Conservation (phyloP, 164 flowering plant species). For the Taxillus chinensis region DNA sequence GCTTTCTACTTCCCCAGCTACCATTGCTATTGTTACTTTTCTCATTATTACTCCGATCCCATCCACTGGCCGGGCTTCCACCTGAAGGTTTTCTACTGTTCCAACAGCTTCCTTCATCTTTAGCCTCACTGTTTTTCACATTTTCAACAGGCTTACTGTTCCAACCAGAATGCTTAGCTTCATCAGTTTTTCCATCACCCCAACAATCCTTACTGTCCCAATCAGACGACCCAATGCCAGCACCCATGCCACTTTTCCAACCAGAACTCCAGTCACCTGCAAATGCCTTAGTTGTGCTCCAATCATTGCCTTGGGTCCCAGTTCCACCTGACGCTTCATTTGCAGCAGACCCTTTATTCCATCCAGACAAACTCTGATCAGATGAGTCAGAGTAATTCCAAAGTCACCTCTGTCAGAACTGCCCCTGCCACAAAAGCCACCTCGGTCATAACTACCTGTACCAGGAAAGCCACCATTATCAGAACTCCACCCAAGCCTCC, state of each 20-base stretch:
- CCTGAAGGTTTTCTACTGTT: not conserved
- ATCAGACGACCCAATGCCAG: no score
- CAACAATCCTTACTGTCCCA: not conserved
- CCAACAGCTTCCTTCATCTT: not conserved
- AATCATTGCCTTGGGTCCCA: not conserved
- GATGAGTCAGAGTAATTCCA: not conserved
- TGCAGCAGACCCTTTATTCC: conserved; percentile 1
- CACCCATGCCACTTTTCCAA: no score
- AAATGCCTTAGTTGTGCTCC: no score
- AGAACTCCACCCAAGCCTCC: no score
- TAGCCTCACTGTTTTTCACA: not conserved
- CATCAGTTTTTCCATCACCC: not conserved
- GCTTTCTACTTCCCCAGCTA: no score
- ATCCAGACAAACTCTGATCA: not conserved
- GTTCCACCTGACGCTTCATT: not conserved
- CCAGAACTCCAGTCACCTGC: no score
- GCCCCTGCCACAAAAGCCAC: not conserved
- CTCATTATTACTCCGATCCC: conserved; percentile 1
- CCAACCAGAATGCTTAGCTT: not conserved
- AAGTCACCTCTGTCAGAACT: not conserved
- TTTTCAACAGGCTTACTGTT: not conserved
- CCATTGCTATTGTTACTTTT: no score
- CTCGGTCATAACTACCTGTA: no score
- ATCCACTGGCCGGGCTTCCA: not conserved
- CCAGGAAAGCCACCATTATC: no score